These are phyloP conservation scores for Tolypocladium ophioglossoides DNA, from an alignment of 2,329 filamentous ascomycete species.

Conservation along the genomic window DNA sequence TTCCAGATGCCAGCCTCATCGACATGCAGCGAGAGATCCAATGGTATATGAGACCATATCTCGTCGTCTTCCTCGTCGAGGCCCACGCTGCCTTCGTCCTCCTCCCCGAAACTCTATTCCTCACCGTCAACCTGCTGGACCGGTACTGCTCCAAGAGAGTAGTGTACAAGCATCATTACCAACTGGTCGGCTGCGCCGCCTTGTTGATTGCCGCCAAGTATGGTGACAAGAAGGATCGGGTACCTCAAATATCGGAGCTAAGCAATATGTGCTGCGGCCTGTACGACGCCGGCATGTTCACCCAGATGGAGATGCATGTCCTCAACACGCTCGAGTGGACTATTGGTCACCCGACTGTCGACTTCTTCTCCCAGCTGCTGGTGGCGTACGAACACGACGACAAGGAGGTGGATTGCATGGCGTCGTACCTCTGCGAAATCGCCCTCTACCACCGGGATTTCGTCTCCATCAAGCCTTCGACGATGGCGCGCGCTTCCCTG, in stretches of 20 bases:
- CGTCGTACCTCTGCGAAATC: constrained; percentile 88
- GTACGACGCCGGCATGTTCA: constrained; percentile 99
- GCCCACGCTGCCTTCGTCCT: constrained; percentile 91
- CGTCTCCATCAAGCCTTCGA: constrained; percentile 81
- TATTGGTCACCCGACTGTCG: constrained; percentile 90
- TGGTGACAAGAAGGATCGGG: constrained; percentile 94
- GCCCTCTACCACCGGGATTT: constrained; percentile 95
- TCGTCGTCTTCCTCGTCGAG: constrained; percentile 96
- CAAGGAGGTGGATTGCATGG: constrained; percentile 87
- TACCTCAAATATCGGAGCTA: constrained; percentile 93
- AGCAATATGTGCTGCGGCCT: constrained; percentile 99
- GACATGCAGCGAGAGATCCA: constrained; percentile 99
- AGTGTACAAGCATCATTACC: constrained; percentile 98
- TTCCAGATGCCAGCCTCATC: constrained; percentile 94
- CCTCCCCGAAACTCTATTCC: constrained; percentile 87
- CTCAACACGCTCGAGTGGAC: constrained; percentile 95
- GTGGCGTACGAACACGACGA: constrained; percentile 70
- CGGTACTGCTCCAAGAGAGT: constrained; percentile 96
- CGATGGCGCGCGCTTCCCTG: constrained; percentile 79
- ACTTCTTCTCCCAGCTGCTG: constrained; percentile 84
- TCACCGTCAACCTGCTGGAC: constrained; percentile 93
- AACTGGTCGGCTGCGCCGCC: constrained; percentile 91
- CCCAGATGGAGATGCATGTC: constrained; percentile 99
- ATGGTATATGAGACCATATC: constrained; percentile 98
- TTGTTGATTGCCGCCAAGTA: constrained; percentile 97